Base-by-base conservation (phyloP, 768 basidiomycete genomes). In the Hericium coralloides region DNA sequence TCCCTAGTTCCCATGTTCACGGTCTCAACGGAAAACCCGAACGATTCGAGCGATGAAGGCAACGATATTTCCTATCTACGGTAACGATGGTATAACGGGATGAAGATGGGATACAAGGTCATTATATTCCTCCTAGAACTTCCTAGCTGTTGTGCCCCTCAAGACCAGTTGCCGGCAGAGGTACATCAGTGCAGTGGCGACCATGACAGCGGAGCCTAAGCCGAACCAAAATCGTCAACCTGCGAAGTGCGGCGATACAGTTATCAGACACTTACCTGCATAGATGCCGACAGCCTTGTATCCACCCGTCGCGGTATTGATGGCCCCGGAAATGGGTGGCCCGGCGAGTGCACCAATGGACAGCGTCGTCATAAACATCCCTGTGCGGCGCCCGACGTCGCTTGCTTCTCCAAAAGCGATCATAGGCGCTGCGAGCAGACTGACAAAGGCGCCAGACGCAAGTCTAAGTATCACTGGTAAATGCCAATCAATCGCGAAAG, bases 281-380 rank as follows among this genome's bases (percentile, higher is more conserved):
- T 78, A 84, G 53, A 74, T 71, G 14, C 83, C 83, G 9, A 83
- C 81, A 2, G 64, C 72, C 41, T 74, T 70, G 62, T 80, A 91
- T 0, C 75, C 74, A 2, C 76, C 78, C 1, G 82, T 79, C 0
- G 76, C 72, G 0, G 65, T 66, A 53, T 77, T 76, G 61, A 90
- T 86, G 0, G 83, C 83, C 0, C 88, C 88, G 8, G 85, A 85
- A 58, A 89, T 84, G 0, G 88, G 88, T 2, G 86, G 85, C 0
- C 88, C 88, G 0, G 75, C 76, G 3, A 89, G 72, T 0, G 83
- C 84, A 8, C 85, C 85, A 17, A 88, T 39, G 0, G 87, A 76
- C 22, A 81, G 56, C 52, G 85, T 74, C 31, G 77, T 84, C 67
- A 84, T 72, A 58, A 79, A 80, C 75, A 87, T 81, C 6, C 88